Percentiles rank a stretch among this genome's conserved stretches.
These are phyloP conservation scores for Fusarium keratoplasticum DNA, from an alignment of 2,329 filamentous ascomycete species.

Conservation along the genomic window DNA sequence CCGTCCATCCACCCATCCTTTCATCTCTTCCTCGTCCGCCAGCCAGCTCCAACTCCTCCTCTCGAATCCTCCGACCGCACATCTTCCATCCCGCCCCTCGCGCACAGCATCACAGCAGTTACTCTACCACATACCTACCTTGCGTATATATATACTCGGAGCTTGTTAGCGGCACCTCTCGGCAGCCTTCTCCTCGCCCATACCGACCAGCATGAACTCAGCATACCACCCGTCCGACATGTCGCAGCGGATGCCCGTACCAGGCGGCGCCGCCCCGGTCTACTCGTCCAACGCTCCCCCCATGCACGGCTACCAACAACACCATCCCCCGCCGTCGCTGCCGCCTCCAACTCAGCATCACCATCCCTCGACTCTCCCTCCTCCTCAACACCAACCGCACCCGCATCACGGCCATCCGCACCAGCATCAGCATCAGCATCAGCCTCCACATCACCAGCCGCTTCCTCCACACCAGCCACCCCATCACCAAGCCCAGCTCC, in stretches of 20 bases:
- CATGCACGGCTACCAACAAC: constrained; percentile 41
- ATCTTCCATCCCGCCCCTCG: background rate
- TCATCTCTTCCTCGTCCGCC: background rate
- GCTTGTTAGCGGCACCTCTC: background rate
- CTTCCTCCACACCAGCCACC: constrained; percentile 38
- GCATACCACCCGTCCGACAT: constrained; percentile 47
- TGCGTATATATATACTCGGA: background rate
- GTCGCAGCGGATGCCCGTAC: constrained; percentile 48
- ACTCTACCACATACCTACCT: background rate
- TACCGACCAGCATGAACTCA: constrained; percentile 44
- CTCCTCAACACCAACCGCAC: constrained; percentile 18
- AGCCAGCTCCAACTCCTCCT: background rate
- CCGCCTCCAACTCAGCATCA: constrained; percentile 37
- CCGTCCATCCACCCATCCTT: constrained; percentile 7
- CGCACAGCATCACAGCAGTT: background rate
- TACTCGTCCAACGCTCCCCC: constrained; percentile 41
- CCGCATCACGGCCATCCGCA: constrained; percentile 21
- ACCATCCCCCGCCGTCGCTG: constrained; percentile 38
- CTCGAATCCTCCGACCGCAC: background rate
- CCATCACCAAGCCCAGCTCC: constrained; percentile 36
- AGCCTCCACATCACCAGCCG: constrained; percentile 34
- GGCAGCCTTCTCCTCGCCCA: background rate
- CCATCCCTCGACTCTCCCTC: constrained; percentile 31
- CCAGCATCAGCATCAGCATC: constrained; percentile 27
- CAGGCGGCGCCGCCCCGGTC: constrained; percentile 28